Evolutionary conservation across 768 basidiomycete genomes (phyloP).

Genomic region (Auriscalpium vulgare): DNA sequence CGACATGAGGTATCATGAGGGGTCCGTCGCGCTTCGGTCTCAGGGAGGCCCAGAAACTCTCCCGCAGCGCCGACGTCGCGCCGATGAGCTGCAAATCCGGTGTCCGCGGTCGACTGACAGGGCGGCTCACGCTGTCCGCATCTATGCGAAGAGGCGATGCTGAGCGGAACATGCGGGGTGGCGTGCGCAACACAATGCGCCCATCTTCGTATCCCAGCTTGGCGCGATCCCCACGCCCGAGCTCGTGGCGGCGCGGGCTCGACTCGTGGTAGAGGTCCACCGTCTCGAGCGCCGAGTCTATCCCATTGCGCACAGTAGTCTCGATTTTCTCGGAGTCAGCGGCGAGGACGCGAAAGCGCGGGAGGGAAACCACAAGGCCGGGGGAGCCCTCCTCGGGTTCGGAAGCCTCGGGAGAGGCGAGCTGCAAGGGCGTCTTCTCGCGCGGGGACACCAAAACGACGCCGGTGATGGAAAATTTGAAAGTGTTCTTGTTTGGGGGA

Average conservation of each 20-base stretch:
- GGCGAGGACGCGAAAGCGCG: conserved; percentile 61
- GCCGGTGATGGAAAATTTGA: conserved; percentile 61
- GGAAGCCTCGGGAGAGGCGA: background rate
- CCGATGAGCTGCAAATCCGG: conserved; percentile 14
- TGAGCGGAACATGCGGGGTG: conserved; percentile 7
- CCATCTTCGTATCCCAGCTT: conserved; percentile 57
- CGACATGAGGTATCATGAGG: conserved; percentile 54
- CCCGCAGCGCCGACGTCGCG: conserved; percentile 19
- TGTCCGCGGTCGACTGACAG: conserved; percentile 18
- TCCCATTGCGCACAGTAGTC: conserved; percentile 53
- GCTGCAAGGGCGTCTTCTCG: conserved; percentile 21
- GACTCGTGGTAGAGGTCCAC: conserved; percentile 58
- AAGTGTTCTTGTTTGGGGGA: conserved; percentile 52
- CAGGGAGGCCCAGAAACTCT: conserved; percentile 21
- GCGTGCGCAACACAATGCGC: conserved; percentile 42
- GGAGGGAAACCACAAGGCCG: conserved; percentile 49
- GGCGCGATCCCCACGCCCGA: conserved; percentile 51
- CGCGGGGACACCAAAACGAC: conserved; percentile 52
- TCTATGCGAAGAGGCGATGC: conserved; percentile 11
- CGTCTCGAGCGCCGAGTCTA: conserved; percentile 29
- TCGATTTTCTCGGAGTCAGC: conserved; percentile 55
- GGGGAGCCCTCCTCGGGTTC: conserved; percentile 8
- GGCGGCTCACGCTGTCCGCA: conserved; percentile 10
- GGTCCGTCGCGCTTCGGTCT: conserved; percentile 44
- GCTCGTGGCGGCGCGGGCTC: conserved; percentile 54